Percentiles rank a stretch among this genome's conserved stretches.
These are phyloP conservation scores for Themeda triandra DNA, from an alignment of 176 grass and related monocot species.

Conservation along the genomic window DNA sequence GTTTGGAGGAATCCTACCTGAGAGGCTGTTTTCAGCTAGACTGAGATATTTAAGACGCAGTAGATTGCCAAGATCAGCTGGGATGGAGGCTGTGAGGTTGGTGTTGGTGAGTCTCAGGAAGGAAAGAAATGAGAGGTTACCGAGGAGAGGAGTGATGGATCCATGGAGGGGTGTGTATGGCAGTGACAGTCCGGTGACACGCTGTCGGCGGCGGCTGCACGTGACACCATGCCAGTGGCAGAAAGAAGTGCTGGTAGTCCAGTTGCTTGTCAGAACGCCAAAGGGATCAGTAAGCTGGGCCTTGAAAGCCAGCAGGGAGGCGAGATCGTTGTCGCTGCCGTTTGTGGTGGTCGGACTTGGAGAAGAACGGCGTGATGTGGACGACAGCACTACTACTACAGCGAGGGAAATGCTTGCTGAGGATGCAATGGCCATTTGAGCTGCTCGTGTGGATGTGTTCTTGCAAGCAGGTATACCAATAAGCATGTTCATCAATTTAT, in stretches of 20 bases:
- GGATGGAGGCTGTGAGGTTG: not conserved
- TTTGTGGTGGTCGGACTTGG: not conserved
- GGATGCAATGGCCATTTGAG: too few relatives aligned
- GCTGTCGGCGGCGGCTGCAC: not conserved
- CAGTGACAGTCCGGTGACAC: not conserved
- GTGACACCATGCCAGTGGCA: not conserved
- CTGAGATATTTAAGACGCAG: not conserved
- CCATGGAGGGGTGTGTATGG: not conserved
- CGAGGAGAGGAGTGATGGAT: not conserved
- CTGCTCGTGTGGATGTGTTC: too few relatives aligned
- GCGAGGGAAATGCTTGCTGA: too few relatives aligned
- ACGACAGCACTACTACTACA: too few relatives aligned
- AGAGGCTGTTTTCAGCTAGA: not conserved
- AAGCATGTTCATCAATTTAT: too few relatives aligned
- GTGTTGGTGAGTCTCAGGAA: conserved; percentile 5
- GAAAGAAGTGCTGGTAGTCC: not conserved
- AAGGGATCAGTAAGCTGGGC: not conserved
- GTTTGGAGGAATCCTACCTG: not conserved
- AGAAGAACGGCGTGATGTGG: too few relatives aligned
- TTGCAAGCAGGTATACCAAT: too few relatives aligned
- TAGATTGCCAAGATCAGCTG: not conserved
- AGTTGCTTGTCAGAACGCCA: not conserved
- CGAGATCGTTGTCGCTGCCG: not conserved
- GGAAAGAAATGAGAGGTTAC: conserved; percentile 31
- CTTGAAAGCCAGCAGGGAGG: not conserved